Base-by-base conservation (phyloP, 2,329 filamentous ascomycete genomes). In the Apiospora pterosperma region DNA sequence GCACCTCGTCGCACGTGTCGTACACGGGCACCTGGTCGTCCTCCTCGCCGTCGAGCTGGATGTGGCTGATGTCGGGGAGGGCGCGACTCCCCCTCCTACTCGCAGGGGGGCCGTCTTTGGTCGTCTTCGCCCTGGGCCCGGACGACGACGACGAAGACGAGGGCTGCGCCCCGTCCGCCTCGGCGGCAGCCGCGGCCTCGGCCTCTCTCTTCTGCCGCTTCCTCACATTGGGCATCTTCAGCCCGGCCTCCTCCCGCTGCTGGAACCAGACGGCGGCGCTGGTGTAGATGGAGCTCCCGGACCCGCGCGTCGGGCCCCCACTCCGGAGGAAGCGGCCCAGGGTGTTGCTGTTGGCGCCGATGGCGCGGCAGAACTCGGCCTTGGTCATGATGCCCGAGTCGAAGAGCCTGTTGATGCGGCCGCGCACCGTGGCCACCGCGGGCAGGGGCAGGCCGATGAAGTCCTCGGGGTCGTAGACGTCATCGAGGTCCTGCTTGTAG, bases 1-100 rank as follows among this genome's bases (percentile, higher is more conserved):
- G 81, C 31, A 89, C 71, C 63, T 84, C 83, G 71, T 88, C 83
- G 75, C 86, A 89, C 5, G 81, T 83, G 68, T 89, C 85, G 70
- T 78, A 88, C 14, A 88, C 75, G 0, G 73, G 70, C 4, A 88
- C 83, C 0, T 63, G 64, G 39, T 80, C 79, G 0, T 72, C 71
- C n/a, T 76, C 74, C 36, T 81, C 80, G 70, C 82, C 82, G 0
- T 75, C 70, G 0, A 88, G 77, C 10, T 72, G 39, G 36, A 87
- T 73, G 12, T 65, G 67, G 58, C 73, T 76, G 21, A 84, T 72
- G 62, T 81, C 77, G 19, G 74, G 74, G 38, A 69, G 62, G 23
- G 8, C 34, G 23, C 36, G 4, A 16, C 14, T 16, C 12, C 7
- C 5, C 2, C 39, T 21, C 8, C 41, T 42, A 23, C 41, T 11